Conservation (phyloP, 2,329 filamentous ascomycete species). For the Zopfia rhizophila region DNA sequence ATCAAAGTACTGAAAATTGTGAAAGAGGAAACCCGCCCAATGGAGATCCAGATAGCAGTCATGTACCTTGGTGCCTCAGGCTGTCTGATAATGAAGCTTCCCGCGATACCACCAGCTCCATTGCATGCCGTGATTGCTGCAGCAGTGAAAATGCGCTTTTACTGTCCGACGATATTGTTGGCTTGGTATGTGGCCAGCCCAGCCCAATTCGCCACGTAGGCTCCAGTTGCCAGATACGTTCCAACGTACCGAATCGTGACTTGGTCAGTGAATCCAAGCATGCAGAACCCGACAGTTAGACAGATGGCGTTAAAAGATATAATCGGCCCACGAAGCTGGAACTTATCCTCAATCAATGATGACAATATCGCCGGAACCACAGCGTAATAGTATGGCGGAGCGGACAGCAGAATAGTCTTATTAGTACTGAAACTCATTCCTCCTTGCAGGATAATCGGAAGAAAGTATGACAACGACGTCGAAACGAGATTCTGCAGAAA, state of each 20-base stretch:
- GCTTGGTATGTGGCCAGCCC: slow-evolving; percentile 67
- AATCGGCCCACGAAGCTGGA: slow-evolving; percentile 68
- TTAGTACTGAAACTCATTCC: slow-evolving; percentile 58
- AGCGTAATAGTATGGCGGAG: slow-evolving; percentile 75
- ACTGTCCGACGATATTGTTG: slow-evolving; percentile 65
- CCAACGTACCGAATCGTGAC: slow-evolving; percentile 72
- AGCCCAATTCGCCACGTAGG: slow-evolving; percentile 76
- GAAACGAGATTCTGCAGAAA: slow-evolving; percentile 75
- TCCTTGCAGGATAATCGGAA: slow-evolving; percentile 67
- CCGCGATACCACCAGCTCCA: slow-evolving; percentile 71
- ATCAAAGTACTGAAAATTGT: neutral
- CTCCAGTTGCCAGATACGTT: slow-evolving; percentile 73
- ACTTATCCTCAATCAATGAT: slow-evolving; percentile 70
- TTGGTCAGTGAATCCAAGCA: slow-evolving; percentile 70
- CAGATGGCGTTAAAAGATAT: slow-evolving; percentile 72
- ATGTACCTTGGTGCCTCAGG: slow-evolving; percentile 70
- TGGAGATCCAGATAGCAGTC: slow-evolving; percentile 74
- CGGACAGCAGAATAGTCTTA: slow-evolving; percentile 68
- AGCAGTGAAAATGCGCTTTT: slow-evolving; percentile 71
- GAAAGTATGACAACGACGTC: slow-evolving; percentile 72
- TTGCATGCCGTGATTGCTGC: slow-evolving; percentile 70
- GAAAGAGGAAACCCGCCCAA: slow-evolving; percentile 56
- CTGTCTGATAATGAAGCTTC: slow-evolving; percentile 72
- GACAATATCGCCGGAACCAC: slow-evolving; percentile 72
- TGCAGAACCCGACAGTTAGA: slow-evolving; percentile 71